Percentiles rank a stretch among this genome's conserved stretches.
phyloP scores from a whole-genome alignment of 2,329 filamentous ascomycete genomes.

The Trichoderma citrinoviride region DNA sequence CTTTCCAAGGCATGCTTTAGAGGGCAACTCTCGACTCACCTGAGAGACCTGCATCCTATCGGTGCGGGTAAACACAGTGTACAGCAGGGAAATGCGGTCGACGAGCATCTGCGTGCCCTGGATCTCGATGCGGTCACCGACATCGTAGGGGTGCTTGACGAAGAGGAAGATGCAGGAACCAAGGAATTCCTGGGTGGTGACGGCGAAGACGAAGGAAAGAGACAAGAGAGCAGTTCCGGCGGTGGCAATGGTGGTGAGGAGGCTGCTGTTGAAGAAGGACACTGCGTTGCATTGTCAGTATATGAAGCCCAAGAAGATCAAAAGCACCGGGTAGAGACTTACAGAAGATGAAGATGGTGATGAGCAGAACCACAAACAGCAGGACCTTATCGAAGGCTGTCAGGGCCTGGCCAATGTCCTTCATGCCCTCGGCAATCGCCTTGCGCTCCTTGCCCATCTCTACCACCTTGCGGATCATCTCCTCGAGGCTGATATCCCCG shows the following conservation, averaged over 20 bases:
- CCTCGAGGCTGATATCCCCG: conserved; percentile 90
- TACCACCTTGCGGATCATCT: conserved; percentile 86
- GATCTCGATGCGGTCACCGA: conserved; percentile 91
- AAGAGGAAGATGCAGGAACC: conserved; percentile 98
- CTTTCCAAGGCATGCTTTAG: background rate
- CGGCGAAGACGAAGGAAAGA: conserved; percentile 93
- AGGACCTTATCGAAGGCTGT: conserved; percentile 85
- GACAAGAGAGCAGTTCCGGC: conserved; percentile 90
- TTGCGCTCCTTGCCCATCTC: conserved; percentile 85
- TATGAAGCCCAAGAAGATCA: background rate
- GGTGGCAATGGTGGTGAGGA: conserved; percentile 81
- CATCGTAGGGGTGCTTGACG: conserved; percentile 96
- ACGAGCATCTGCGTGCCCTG: conserved; percentile 69
- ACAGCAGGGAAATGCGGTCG: conserved; percentile 90
- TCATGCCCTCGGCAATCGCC: conserved; percentile 88
- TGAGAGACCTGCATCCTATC: conserved; percentile 74
- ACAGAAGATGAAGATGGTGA: conserved; percentile 80
- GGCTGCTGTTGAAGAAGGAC: conserved; percentile 83
- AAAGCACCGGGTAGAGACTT: conserved; percentile 35
- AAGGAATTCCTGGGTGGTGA: conserved; percentile 90
- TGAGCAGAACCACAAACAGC: conserved; percentile 73
- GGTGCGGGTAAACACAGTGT: conserved; percentile 85
- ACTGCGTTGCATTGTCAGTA: conserved; percentile 45
- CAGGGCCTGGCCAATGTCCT: conserved; percentile 94
- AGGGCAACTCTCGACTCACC: conserved; percentile 30